Evolutionary conservation across 1,284 basidiomycete species (phyloP).

Genomic region (Moesziomyces globuligerus): DNA sequence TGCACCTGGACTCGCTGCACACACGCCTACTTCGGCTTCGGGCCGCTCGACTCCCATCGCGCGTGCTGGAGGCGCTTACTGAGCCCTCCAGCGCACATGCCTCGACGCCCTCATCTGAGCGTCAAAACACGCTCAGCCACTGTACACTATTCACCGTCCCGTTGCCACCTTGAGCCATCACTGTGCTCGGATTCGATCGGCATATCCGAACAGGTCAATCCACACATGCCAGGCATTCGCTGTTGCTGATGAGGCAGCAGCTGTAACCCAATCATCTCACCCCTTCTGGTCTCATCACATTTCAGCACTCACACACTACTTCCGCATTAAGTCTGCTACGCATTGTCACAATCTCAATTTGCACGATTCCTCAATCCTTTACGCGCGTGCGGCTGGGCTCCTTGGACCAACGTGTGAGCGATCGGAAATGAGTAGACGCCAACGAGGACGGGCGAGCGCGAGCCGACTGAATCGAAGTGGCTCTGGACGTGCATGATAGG

Average conservation of each 20-base stretch:
- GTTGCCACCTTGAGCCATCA: neutral
- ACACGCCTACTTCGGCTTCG: slow-evolving; percentile 40
- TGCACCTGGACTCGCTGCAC: slow-evolving; percentile 11
- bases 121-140: neutral
- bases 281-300: slow-evolving; percentile 8
- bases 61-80: slow-evolving; percentile 40
- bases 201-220: neutral
- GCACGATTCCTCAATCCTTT: neutral
- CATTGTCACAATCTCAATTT: slow-evolving; percentile 12
- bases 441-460: too few relatives aligned
- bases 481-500: too few relatives aligned
- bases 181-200: neutral
- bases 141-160: neutral
- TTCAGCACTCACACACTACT: slow-evolving; percentile 10
- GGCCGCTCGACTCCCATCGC: slow-evolving; percentile 47
- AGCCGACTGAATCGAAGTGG: too few relatives aligned
- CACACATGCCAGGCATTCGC: neutral
- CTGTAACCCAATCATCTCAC: neutral
- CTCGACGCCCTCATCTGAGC: neutral
- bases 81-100: neutral
- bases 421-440: too few relatives aligned
- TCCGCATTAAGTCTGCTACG: slow-evolving; percentile 29
- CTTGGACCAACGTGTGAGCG: too few relatives aligned
- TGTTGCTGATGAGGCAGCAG: neutral
- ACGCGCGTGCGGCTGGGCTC: neutral